Evolutionary conservation across 495 filamentous ascomycete species (phyloP), one percentile per base, ranked within the genome.

Genomic region (Aspergillus cavernicola): DNA sequence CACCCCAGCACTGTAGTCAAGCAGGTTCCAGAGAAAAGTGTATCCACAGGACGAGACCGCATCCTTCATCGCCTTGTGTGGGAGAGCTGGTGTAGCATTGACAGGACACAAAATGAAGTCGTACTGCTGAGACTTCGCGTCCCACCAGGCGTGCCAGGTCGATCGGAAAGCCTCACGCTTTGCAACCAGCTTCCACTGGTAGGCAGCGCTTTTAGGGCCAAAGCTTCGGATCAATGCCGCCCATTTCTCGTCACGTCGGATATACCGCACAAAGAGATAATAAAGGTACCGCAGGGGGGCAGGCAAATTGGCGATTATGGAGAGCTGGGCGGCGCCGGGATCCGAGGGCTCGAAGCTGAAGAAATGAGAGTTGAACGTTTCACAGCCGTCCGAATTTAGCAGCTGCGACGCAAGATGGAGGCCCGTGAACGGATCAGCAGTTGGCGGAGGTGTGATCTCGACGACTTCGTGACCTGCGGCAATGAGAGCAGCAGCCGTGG

Each of bases 21-120:
- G 77, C 76, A 97, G 51, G 61, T 97, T 98, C 77, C 92, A 98
- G 49, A 98, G 72, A 65, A 98, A 96, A 0, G 92, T 97, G 66
- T 98, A 97, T 3, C 91, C 92, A 61, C 93, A 98, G 35, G 84
- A 88, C 49, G 85, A 86, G 35, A 96, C 88, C 0, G 89, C 90
- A 53, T 89, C 81, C 56, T 82, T 82, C 90, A 96, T 96, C 5
- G 84, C 92, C 37, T 85, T 81, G 65, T 92, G 89, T 1, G 90
- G 92, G 13, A 96, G 81, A 10, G 92, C 93, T 0, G 93, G 92
- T 13, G 90, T 91, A 0, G 92, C 89, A 67, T 97, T 95, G 3
- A 84, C 88, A n/a, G 88, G 87, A 26, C 87, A 85, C 13, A 97
- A 64, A 28, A 97, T 78, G 50, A 92, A 85, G 61, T 97, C 93